Conservation (phyloP, 2,329 filamentous ascomycete genomes). For the Bisporella sp. region DNA sequence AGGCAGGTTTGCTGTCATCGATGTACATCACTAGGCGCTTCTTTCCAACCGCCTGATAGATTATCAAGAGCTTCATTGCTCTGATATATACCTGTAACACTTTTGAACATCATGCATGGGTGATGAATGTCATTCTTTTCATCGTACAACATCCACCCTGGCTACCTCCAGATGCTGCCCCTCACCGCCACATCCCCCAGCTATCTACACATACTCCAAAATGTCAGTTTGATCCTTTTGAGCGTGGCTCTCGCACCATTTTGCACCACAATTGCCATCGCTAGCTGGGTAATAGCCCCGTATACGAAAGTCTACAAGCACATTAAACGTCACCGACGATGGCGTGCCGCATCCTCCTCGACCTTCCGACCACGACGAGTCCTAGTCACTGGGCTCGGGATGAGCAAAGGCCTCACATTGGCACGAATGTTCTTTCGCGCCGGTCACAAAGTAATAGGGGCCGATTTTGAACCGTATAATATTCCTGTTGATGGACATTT, state of each 20-base stretch:
- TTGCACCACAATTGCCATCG: conserved; percentile 14
- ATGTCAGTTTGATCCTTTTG: conserved; percentile 35
- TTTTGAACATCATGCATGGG: too few species aligned
- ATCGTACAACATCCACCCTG: neutral
- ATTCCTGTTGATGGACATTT: conserved; percentile 47
- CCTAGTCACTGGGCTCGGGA: conserved; percentile 66
- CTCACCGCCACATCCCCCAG: conserved; percentile 13
- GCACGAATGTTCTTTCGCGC: conserved; percentile 57
- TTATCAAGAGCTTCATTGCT: too few species aligned
- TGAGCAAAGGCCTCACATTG: conserved; percentile 62
- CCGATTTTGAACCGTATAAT: conserved; percentile 50
- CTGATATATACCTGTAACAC: too few species aligned
- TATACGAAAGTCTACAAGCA: conserved; percentile 7
- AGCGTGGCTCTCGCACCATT: conserved; percentile 15
- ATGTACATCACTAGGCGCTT: too few species aligned
- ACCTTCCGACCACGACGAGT: conserved; percentile 36
- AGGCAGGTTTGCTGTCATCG: too few species aligned
- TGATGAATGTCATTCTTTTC: too few species aligned
- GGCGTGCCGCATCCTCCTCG: conserved; percentile 9
- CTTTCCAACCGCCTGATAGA: too few species aligned
- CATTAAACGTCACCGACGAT: conserved; percentile 12
- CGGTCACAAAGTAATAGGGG: conserved; percentile 65
- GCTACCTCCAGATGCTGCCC: too few species aligned
- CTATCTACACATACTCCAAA: conserved; percentile 37
- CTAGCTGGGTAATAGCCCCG: conserved; percentile 10